A percentile compares a stretch with the other conserved stretches of the same genome.
Conservation (phyloP, 2,329 filamentous ascomycete species). For the Phialophora tarda region DNA sequence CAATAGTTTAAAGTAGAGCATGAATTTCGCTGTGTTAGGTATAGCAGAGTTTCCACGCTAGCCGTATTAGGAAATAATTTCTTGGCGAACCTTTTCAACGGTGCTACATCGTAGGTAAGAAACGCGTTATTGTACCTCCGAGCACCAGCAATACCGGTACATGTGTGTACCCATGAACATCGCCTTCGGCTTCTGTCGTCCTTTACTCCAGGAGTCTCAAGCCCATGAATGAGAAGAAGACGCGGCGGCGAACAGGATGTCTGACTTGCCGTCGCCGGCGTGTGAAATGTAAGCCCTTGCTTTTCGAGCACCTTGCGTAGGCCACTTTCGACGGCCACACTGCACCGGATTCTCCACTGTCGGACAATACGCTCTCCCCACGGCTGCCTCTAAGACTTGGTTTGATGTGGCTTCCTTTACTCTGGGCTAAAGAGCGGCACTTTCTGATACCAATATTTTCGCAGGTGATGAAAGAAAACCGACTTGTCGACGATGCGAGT, state of each 20-base stretch:
- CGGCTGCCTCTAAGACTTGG: neutral
- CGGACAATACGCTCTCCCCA: neutral
- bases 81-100: too few species aligned
- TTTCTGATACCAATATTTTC: constrained; percentile 44
- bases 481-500: constrained; percentile 57
- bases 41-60: too few species aligned
- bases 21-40: too few species aligned
- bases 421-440: neutral
- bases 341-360: neutral
- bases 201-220: neutral
- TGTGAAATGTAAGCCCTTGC: neutral
- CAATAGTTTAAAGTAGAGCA: too few species aligned
- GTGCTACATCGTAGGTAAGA: too few species aligned
- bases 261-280: constrained; percentile 22
- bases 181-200: neutral
- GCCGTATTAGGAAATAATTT: too few species aligned
- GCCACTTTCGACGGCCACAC: neutral
- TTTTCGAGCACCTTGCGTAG: neutral
- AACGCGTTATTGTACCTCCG: too few species aligned
- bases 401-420: neutral
- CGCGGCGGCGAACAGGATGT: constrained; percentile 19
- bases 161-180: neutral
- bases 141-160: neutral
- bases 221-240: constrained; percentile 1
- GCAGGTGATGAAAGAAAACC: constrained; percentile 64